A percentile compares a stretch with the other conserved stretches of the same genome.
Conservation (phyloP, 78 protist species). For the Isochrysis galbana region DNA sequence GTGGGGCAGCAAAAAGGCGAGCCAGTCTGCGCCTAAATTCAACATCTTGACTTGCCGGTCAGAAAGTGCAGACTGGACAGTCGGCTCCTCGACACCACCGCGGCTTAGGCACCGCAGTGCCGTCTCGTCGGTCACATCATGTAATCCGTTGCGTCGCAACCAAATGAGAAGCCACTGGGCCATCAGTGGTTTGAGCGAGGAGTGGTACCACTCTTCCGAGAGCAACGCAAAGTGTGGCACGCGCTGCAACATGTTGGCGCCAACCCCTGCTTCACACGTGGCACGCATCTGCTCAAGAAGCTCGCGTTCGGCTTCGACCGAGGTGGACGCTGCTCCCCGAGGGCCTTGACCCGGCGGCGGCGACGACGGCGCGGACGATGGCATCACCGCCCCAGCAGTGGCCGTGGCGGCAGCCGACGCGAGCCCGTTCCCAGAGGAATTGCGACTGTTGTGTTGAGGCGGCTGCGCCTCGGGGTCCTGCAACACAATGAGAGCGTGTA, state of each 20-base stretch:
- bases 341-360: too few relatives aligned
- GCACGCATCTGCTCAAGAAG: not conserved
- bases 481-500: not conserved
- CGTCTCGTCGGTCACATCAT: not conserved
- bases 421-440: not conserved
- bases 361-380: not conserved
- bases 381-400: not conserved
- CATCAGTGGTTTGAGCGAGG: constrained; percentile 34
- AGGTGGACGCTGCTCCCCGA: not conserved
- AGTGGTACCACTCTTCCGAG: not conserved
- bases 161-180: constrained; percentile 61
- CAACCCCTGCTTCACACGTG: not conserved
- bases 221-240: constrained; percentile 3
- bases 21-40: not conserved
- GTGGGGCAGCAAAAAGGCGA: constrained; percentile 38
- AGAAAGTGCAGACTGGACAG: not conserved
- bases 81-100: not conserved
- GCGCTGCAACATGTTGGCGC: not conserved
- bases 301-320: not conserved
- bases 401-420: not conserved
- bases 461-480: not conserved
- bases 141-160: constrained; percentile 28
- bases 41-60: not conserved
- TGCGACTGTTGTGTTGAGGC: too few relatives aligned
- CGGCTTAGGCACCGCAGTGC: not conserved